Evolutionary conservation across 805 yeast genomes (phyloP), one percentile per base, ranked within the genome.

Genomic region (Cyberlindnera euphorbiae): DNA sequence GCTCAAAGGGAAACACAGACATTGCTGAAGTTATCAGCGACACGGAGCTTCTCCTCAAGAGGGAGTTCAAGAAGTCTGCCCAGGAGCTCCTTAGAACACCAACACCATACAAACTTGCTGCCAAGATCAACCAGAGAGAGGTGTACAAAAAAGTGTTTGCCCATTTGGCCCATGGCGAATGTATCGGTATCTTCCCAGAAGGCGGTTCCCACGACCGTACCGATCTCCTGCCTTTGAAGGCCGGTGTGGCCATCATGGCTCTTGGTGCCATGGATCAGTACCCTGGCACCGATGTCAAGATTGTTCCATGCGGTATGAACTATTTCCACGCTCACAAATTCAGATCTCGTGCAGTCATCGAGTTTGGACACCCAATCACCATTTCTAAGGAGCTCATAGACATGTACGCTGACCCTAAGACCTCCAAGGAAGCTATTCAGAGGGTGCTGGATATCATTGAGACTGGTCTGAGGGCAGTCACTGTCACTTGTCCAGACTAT

Each of bases 221-320:
- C 0, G 94, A 87, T 45, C 62, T 90, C 48, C 69, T 90, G 33
- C 98, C 98, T 0, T 66, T 90, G 48, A 90, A 93, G 56, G 96
- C 97, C 1, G 98, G 98, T 44, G 97, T 93, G 8, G 96, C 96
- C 3, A 83, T 90, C 38, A 93, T 90, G 97, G 98, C 97, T 0
- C 67, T 93, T 21, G 98, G 97, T 8, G 93, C 97, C 8, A 75
- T 89, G 77, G 83, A 79, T 17, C 70, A 76, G 41, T 74, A 84
- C 49, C 87, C 93, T 0, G 72, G 74, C 30, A 77, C 83, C 41
- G 79, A 80, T 38, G 90, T 90, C 4, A 79, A 80, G 50, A 86
- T 90, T 47, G 95, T 93, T 11, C 97, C 97, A 4, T 88, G 96
- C 56, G 98, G 98, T 28, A 82, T 93, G 90, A 90, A 90, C 62